A percentile compares a stretch with the other conserved stretches of the same genome.
These are phyloP conservation scores for Adenanthera pavonina DNA, from an alignment of 306 rosid genomes.

Conservation along the genomic window DNA sequence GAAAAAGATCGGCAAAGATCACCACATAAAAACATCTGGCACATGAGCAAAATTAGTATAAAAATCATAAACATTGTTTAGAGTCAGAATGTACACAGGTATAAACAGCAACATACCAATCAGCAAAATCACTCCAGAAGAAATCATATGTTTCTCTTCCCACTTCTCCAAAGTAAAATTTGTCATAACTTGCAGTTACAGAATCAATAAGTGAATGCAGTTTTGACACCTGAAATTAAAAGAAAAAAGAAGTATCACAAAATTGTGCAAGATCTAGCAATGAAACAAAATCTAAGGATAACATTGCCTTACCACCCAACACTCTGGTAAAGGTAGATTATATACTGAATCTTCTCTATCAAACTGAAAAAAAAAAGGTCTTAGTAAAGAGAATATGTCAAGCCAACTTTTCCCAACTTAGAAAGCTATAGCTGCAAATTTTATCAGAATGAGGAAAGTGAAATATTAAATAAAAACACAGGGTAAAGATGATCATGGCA, in stretches of 20 bases:
- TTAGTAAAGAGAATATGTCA: constrained; percentile 13
- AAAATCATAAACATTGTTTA: background rate
- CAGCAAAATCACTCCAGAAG: constrained; percentile 98
- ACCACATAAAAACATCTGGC: background rate
- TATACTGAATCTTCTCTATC: constrained; percentile 64
- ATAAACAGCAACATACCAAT: constrained; percentile 64
- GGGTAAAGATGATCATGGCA: background rate
- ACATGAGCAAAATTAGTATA: background rate
- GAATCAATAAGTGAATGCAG: constrained; percentile 83
- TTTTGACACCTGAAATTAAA: constrained; percentile 74
- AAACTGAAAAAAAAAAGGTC: constrained; percentile 60
- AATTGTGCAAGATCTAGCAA: constrained; percentile 23
- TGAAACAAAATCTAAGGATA: constrained; percentile 24
- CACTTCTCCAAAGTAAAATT: constrained; percentile 90
- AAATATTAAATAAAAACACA: background rate
- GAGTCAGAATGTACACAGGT: background rate
- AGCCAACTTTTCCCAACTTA: background rate
- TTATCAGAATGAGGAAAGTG: constrained; percentile 23
- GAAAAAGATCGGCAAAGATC: constrained; percentile 16
- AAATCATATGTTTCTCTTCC: constrained; percentile 90
- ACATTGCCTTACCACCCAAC: constrained; percentile 85
- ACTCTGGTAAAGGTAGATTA: constrained; percentile 83
- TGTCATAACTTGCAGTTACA: constrained; percentile 81
- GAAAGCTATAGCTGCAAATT: background rate
- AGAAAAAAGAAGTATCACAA: constrained; percentile 35